These are phyloP conservation scores for Allantophomopsis cytisporea DNA, from an alignment of 2,329 filamentous ascomycete species.

Conservation along the genomic window DNA sequence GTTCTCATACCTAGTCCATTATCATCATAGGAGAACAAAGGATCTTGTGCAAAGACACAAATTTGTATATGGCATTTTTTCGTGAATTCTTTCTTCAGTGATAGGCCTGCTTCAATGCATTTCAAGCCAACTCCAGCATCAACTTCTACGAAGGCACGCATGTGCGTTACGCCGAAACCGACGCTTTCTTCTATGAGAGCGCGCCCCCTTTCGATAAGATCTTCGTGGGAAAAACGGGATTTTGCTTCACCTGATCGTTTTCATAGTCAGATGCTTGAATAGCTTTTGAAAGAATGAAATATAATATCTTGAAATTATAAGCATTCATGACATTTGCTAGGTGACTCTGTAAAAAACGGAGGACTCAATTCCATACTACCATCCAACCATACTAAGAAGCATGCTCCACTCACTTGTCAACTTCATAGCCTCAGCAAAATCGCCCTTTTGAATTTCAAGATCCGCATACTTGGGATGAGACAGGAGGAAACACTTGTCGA, in stretches of 20 bases:
- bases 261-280: no score
- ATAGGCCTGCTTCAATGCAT: slow-evolving; percentile 41
- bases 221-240: slow-evolving; percentile 41
- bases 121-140: slow-evolving; percentile 45
- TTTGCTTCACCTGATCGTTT: slow-evolving; percentile 34
- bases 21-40: slow-evolving; percentile 42
- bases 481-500: slow-evolving; percentile 53
- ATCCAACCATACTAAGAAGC: neutral
- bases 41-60: slow-evolving; percentile 58
- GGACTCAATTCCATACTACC: no score
- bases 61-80: slow-evolving; percentile 47
- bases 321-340: neutral
- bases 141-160: slow-evolving; percentile 60
- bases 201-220: slow-evolving; percentile 50
- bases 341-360: no score
- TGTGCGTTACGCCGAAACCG: slow-evolving; percentile 49
- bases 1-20: slow-evolving; percentile 33
- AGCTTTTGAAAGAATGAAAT: neutral
- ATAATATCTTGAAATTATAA: slow-evolving; percentile 1
- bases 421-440: slow-evolving; percentile 51
- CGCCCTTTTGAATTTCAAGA: slow-evolving; percentile 42
- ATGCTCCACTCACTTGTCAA: slow-evolving; percentile 26
- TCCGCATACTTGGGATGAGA: slow-evolving; percentile 44
- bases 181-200: slow-evolving; percentile 54
- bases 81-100: slow-evolving; percentile 38